Evolutionary conservation across 257 asterid species (phyloP).

Genomic region (Solanum sejunctum): DNA sequence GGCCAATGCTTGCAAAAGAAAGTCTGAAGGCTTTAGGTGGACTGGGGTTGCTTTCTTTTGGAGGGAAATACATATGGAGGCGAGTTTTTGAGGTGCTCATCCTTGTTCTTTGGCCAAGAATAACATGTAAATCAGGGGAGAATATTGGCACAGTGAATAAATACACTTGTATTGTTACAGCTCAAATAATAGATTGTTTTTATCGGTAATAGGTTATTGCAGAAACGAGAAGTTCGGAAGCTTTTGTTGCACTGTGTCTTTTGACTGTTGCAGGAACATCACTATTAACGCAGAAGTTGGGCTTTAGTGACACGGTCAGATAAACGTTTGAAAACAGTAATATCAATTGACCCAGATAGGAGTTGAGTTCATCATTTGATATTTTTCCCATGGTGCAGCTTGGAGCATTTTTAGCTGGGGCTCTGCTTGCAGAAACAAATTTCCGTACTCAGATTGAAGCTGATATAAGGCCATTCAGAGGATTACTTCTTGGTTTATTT

Average conservation of each 20-base stretch:
- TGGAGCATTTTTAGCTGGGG: constrained; percentile 98
- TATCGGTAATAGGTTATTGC: constrained; percentile 72
- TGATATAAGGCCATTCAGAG: constrained; percentile 97
- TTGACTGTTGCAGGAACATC: constrained; percentile 98
- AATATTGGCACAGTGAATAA: not conserved
- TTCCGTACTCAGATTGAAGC: constrained; percentile 99
- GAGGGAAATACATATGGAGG: constrained; percentile 82
- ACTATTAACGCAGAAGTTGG: constrained; percentile 82
- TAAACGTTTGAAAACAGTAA: constrained; percentile 4
- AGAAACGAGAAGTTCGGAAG: constrained; percentile 94
- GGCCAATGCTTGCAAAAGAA: constrained; percentile 87
- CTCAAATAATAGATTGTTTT: constrained; percentile 11
- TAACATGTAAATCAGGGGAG: not conserved
- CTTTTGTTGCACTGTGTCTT: constrained; percentile 96
- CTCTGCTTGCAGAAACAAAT: constrained; percentile 89
- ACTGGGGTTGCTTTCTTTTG: constrained; percentile 85
- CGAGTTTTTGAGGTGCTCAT: constrained; percentile 83
- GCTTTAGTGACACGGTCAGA: constrained; percentile 98
- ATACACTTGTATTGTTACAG: not conserved
- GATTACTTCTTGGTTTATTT: constrained; percentile 91
- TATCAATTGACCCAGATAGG: not conserved
- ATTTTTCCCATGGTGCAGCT: constrained; percentile 39
- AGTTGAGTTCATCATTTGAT: not conserved
- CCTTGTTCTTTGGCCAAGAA: not conserved
- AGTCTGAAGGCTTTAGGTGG: constrained; percentile 90